Base-by-base conservation (phyloP, 768 basidiomycete species). In the Podaxis sp. region DNA sequence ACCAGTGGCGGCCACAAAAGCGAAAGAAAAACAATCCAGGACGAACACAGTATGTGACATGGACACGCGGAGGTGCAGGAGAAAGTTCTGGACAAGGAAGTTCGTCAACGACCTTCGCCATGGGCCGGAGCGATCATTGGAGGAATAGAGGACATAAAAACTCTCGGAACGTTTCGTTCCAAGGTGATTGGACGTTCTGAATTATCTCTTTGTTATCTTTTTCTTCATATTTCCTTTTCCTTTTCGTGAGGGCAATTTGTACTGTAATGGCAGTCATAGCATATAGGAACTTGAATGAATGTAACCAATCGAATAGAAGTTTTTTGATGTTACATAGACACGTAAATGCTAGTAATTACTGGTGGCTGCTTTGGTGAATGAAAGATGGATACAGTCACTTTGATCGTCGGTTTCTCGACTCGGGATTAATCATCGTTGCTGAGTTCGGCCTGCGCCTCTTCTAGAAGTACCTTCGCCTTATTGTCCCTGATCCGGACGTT, bases 111-210 rank as follows among this genome's bases (percentile, higher is more conserved):
- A 28, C 24, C 22, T 2, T 12, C 24, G 20, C 13, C 26, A 22
- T 24, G 8, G 15, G 15, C 5, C 30, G 52, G 20, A 7, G n/a
- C 36, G 15, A 20, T 33, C 15, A 15, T n/a, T 28, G 24, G 52
- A 54, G 2, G 17, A 54, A 4, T n/a, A n/a, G 52, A 13, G 36
- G 15, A 30, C 17, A 37, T 6, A 54, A 54, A 15, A 2, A 33
- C 24, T 24, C 20, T 7, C 33, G 28, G n/a, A 20, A 20, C 15
- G 52, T n/a, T 20, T 37, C 33, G 17, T 36, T 37, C 15, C 30
- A 54, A 54, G 52, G 52, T n/a, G 52, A 54, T n/a, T 54, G 52
- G 33, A 37, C 52, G 6, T 54, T 54, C 20, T 37, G 33, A 54
- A n/a, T 20, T 54, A 8, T 7, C 4, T 46, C 2, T 46, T 17